Evolutionary conservation across 805 yeast species (phyloP).

Genomic region (Yamadazyma kitorensis): DNA sequence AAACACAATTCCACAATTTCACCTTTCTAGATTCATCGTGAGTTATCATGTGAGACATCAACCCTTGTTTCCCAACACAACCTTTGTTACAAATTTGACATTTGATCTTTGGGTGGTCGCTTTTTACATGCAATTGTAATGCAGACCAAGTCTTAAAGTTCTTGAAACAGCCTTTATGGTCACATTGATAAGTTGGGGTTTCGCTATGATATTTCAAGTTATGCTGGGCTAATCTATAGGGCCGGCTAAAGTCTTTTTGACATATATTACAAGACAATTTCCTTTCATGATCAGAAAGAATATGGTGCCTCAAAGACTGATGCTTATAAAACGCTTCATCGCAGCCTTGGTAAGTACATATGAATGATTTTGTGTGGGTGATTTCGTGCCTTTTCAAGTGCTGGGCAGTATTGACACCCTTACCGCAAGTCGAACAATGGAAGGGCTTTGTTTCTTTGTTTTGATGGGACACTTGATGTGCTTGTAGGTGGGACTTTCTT

Average conservation of each 20-base stretch:
- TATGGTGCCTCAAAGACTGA: constrained; percentile 73
- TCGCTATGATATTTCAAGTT: constrained; percentile 62
- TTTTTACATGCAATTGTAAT: constrained; percentile 65
- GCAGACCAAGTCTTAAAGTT: constrained; percentile 72
- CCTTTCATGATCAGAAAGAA: constrained; percentile 56
- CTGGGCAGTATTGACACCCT: constrained; percentile 78
- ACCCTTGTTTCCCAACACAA: constrained; percentile 70
- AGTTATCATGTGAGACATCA: constrained; percentile 65
- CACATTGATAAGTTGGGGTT: constrained; percentile 55
- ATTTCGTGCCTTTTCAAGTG: constrained; percentile 80
- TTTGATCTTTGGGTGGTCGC: constrained; percentile 66
- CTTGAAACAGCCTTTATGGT: constrained; percentile 56
- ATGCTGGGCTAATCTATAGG: constrained; percentile 66
- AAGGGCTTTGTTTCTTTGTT: constrained; percentile 58
- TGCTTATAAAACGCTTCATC: constrained; percentile 67
- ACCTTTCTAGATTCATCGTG: constrained; percentile 55
- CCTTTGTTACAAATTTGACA: constrained; percentile 67
- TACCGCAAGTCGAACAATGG: constrained; percentile 71
- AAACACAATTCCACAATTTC: constrained; percentile 66
- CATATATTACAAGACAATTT: constrained; percentile 61
- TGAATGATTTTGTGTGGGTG: constrained; percentile 67
- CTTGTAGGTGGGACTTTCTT: constrained; percentile 76
- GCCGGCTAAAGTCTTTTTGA: constrained; percentile 59
- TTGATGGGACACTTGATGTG: constrained; percentile 68
- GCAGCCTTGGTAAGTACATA: constrained; percentile 64